Conservation (phyloP, 2,329 filamentous ascomycete genomes). For the Fusarium lyarnte region DNA sequence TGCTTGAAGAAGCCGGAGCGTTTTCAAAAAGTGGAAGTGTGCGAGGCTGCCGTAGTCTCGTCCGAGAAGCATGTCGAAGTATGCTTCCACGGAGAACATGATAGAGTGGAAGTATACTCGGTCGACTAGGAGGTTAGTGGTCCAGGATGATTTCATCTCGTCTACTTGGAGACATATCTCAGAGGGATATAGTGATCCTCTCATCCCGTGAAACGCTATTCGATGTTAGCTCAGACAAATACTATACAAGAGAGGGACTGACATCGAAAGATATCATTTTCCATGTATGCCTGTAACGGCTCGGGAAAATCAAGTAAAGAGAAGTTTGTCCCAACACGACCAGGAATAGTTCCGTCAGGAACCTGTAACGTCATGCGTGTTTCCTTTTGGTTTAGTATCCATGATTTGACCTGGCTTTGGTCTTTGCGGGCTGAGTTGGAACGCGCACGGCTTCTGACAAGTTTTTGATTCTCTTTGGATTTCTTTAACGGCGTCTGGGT, state of each 20-base stretch:
- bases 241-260: background rate
- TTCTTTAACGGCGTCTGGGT: background rate
- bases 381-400: constrained; percentile 16
- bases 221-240: background rate
- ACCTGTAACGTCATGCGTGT: background rate
- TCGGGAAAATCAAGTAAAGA: constrained; percentile 38
- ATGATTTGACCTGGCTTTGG: constrained; percentile 1
- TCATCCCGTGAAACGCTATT: constrained; percentile 16
- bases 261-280: constrained; percentile 27
- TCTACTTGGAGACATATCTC: constrained; percentile 34
- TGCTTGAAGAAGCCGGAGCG: constrained; percentile 27
- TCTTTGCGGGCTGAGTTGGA: background rate
- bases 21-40: constrained; percentile 35
- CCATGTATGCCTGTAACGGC: constrained; percentile 30
- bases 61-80: constrained; percentile 6
- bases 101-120: constrained; percentile 31
- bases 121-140: constrained; percentile 24
- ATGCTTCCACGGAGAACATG: constrained; percentile 24
- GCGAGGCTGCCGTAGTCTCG: constrained; percentile 2
- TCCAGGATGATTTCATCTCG: constrained; percentile 22
- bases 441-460: constrained; percentile 20
- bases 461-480: background rate
- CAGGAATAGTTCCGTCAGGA: constrained; percentile 10
- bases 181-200: constrained; percentile 23
- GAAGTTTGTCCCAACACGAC: constrained; percentile 21